A percentile compares a stretch with the other conserved stretches of the same genome.
Conservation (phyloP, 768 basidiomycete genomes). For the Leucogyrophana mollusca region DNA sequence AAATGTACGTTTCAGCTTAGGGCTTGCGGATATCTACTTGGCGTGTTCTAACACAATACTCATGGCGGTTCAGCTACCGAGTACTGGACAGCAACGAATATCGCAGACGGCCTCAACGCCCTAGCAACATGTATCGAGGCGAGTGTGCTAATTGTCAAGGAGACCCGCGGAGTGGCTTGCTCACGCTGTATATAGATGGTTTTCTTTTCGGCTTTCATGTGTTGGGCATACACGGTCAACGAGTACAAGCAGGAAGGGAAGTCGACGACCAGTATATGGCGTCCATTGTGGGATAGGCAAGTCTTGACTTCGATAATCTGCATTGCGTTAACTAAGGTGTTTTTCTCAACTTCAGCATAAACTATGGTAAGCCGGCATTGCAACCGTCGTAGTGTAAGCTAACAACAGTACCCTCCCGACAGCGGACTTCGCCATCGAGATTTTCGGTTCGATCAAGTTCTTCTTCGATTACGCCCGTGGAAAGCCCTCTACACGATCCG, state of each 20-base stretch:
- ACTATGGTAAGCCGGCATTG: conserved; percentile 36
- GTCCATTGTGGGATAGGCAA: conserved; percentile 67
- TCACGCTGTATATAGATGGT: conserved; percentile 60
- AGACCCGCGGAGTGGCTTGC: not conserved
- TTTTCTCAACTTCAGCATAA: conserved; percentile 37
- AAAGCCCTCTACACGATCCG: conserved; percentile 23
- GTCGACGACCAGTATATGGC: conserved; percentile 56
- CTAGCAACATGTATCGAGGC: conserved; percentile 85
- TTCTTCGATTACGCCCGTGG: conserved; percentile 45
- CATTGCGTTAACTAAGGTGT: no score
- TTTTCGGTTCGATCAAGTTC: conserved; percentile 58
- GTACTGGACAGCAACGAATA: conserved; percentile 84
- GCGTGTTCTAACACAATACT: not conserved
- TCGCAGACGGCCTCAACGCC: conserved; percentile 82
- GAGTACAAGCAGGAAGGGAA: conserved; percentile 59
- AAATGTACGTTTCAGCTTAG: conserved; percentile 38
- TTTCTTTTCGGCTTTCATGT: conserved; percentile 73
- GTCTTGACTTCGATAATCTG: conserved; percentile 7
- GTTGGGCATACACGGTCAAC: conserved; percentile 74
- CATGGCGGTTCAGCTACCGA: conserved; percentile 47
- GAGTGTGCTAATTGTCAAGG: conserved; percentile 6
- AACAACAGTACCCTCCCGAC: conserved; percentile 7
- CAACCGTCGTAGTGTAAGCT: not conserved
- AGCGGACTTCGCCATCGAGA: conserved; percentile 73
- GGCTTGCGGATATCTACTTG: not conserved